These are phyloP conservation scores for Luzula sylvatica DNA, from an alignment of 176 grass and related monocot genomes.

Conservation along the genomic window DNA sequence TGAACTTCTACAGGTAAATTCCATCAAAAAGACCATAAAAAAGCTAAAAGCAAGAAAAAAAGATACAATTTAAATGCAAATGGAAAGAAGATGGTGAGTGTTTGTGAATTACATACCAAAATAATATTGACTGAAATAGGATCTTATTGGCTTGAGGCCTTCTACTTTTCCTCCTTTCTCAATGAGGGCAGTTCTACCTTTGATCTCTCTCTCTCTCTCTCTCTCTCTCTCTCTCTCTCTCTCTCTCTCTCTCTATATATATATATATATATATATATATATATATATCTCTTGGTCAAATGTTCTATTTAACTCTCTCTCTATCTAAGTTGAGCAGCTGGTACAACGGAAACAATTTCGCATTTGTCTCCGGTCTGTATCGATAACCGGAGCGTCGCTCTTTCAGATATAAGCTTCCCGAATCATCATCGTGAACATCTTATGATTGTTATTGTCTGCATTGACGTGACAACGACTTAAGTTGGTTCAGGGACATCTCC, in stretches of 20 bases:
- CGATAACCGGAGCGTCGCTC: neutral
- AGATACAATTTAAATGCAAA: neutral
- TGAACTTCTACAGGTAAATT: no score
- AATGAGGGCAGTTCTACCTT: neutral
- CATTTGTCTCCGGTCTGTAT: neutral
- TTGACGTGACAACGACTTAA: neutral
- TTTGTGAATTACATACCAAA: neutral
- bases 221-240: neutral
- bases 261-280: no score
- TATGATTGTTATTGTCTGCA: neutral
- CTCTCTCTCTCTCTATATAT: neutral
- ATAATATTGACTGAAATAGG: slow-evolving; percentile 3
- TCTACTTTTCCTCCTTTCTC: slow-evolving; percentile 8
- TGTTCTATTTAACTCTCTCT: no score
- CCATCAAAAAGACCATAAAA: neutral
- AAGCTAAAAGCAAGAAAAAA: neutral
- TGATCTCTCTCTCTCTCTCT: neutral
- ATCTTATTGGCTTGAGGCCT: slow-evolving; percentile 1
- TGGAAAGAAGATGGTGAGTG: neutral
- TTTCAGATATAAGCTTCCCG: neutral
- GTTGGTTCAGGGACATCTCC: neutral
- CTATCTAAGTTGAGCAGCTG: neutral
- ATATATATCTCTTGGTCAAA: no score
- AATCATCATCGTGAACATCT: neutral
- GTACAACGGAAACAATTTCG: neutral